Base-by-base conservation (phyloP, 2,329 filamentous ascomycete species). In the Penicillium crustosum region DNA sequence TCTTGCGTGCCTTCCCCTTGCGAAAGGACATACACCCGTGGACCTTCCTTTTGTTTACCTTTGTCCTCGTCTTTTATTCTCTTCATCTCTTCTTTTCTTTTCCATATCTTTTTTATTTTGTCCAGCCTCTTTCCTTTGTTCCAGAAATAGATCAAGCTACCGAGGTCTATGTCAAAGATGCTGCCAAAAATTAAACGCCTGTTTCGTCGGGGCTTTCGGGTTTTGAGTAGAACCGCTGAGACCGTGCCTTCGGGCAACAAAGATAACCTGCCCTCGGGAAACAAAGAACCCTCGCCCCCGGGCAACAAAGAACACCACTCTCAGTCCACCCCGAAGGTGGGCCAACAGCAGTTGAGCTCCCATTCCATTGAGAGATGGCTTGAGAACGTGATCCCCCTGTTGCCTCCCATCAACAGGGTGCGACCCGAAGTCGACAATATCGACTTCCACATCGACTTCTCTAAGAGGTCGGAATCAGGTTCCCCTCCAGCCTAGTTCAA, bases 61-160 rank as follows among this genome's bases (percentile, higher is more conserved):
- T 36, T 21, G 12, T 35, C 23, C 17, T 43, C 38, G 7, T 15
- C 12, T 42, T 8, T 4, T 27, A 17, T 6, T 17, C 15, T 27
- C 4, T 27, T 27, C 41, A 12, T 27, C 41, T 19, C 36, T 23
- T 38, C 51, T 42, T 33, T 33, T 42, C 17, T 21, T 31, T 29
- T 17, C 27, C 17, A 21, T 6, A 9, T 50, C 10, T 27, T n/a
- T 42, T 21, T 19, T 2, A 13, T 3, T 39, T n/a, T 27, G 15
- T 47, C 21, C 35, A 42, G 21, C 35, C 3, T 45, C 13, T 21
- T n/a, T 36, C 43, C 55, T 55, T 58, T 58, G 55, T 55, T 48
- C 55, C 15, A 31, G 29, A 57, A 42, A 53, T 57, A 57, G 55
- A 29, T 35, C 38, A 21, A 27, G 38, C 29, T 48, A n/a, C 35